phyloP scores from a whole-genome alignment of 2,329 filamentous ascomycete species.

The Biscogniauxia marginata region DNA sequence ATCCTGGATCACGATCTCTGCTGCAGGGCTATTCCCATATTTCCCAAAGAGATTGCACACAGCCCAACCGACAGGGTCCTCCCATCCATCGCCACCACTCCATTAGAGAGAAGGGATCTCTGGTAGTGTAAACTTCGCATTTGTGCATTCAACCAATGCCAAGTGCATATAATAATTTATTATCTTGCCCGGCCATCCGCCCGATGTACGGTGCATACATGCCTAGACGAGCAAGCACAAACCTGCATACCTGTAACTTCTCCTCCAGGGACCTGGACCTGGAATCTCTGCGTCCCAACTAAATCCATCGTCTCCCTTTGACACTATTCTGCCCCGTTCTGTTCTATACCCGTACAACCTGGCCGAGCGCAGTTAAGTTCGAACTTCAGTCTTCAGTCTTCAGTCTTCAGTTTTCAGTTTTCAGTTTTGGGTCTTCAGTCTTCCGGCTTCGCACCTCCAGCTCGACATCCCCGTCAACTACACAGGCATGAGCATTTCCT shows the following conservation, averaged over 20 bases:
- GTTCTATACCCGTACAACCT: not conserved
- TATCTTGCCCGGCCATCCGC: not conserved
- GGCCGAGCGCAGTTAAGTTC: not conserved
- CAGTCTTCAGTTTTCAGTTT: not conserved
- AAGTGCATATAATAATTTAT: conserved; percentile 1
- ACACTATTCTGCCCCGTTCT: not conserved
- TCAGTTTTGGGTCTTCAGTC: not conserved
- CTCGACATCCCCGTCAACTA: not conserved
- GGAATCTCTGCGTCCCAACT: conserved; percentile 16
- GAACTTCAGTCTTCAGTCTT: not conserved
- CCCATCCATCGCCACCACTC: conserved; percentile 2
- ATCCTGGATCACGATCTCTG: conserved; percentile 26
- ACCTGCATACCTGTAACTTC: conserved; percentile 11
- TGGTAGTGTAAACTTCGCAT: conserved; percentile 4
- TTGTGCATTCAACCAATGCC: not conserved
- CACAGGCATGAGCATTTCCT: not conserved
- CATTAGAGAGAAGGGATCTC: conserved; percentile 1
- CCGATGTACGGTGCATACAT: not conserved
- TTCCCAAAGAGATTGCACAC: conserved; percentile 21
- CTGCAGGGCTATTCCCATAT: conserved; percentile 22
- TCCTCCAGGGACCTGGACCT: no score
- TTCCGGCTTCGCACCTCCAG: not conserved
- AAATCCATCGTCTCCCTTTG: conserved; percentile 9
- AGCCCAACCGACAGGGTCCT: conserved; percentile 10
- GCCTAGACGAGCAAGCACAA: not conserved